Evolutionary conservation across 805 yeast species (phyloP).

Genomic region (Candida xiaguanensis): DNA sequence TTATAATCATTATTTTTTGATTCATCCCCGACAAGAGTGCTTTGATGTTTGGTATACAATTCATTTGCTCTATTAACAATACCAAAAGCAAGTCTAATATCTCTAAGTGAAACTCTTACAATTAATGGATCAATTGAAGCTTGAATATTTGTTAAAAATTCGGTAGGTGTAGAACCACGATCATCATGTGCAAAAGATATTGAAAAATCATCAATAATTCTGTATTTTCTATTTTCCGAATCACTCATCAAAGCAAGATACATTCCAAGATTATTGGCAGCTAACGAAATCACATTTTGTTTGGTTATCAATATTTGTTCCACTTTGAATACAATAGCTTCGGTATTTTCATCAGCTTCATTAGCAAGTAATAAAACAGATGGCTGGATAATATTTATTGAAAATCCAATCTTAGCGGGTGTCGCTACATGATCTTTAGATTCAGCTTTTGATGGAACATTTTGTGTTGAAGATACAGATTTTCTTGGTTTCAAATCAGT

Average conservation of each 20-base stretch:
- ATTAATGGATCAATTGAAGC: slow-evolving; percentile 76
- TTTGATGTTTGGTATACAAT: slow-evolving; percentile 33
- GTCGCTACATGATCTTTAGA: slow-evolving; percentile 1
- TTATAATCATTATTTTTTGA: slow-evolving; percentile 27
- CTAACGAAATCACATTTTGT: slow-evolving; percentile 61
- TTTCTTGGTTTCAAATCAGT: slow-evolving; percentile 6
- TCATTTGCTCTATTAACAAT: slow-evolving; percentile 72
- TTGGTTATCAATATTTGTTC: slow-evolving; percentile 72
- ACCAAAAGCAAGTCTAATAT: slow-evolving; percentile 72
- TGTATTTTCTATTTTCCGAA: slow-evolving; percentile 55
- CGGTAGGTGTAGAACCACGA: slow-evolving; percentile 57
- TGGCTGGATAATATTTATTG: slow-evolving; percentile 70
- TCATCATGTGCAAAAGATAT: slow-evolving; percentile 70
- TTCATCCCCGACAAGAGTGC: neutral
- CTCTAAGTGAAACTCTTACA: slow-evolving; percentile 79
- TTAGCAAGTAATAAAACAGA: slow-evolving; percentile 80
- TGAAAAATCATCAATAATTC: slow-evolving; percentile 88
- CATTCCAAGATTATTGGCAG: slow-evolving; percentile 80
- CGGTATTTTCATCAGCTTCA: slow-evolving; percentile 63
- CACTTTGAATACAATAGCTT: slow-evolving; percentile 86
- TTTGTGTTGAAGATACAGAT: slow-evolving; percentile 2
- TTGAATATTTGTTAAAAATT: slow-evolving; percentile 59
- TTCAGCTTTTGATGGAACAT: neutral
- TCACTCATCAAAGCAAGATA: slow-evolving; percentile 74
- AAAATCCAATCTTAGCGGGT: slow-evolving; percentile 39